Percentiles rank a stretch among this genome's conserved stretches.
phyloP scores from a whole-genome alignment of 2,329 filamentous ascomycete species.

The Fusarium goolgardi region DNA sequence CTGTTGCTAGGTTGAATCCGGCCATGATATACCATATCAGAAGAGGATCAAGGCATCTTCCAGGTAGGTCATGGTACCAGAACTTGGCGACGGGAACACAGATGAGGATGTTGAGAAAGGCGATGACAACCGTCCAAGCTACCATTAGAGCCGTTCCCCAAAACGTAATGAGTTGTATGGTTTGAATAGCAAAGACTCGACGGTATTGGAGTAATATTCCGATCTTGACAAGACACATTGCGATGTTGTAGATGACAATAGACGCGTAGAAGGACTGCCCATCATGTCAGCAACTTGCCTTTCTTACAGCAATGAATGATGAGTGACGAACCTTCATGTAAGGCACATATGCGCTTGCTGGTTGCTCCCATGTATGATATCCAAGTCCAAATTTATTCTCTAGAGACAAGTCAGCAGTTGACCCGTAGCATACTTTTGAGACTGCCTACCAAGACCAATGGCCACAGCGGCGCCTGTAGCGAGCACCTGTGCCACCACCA shows the following conservation, averaged over 20 bases:
- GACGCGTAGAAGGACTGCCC: slow-evolving; percentile 22
- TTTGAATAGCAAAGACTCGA: slow-evolving; percentile 16
- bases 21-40: slow-evolving; percentile 31
- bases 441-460: slow-evolving; percentile 19
- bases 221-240: slow-evolving; percentile 27
- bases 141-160: slow-evolving; percentile 15
- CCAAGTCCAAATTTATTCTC: slow-evolving; percentile 29
- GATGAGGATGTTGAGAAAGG: slow-evolving; percentile 16
- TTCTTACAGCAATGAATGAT: not conserved
- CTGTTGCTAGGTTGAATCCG: slow-evolving; percentile 16
- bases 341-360: not conserved
- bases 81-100: slow-evolving; percentile 28
- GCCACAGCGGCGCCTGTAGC: slow-evolving; percentile 2
- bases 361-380: slow-evolving; percentile 24
- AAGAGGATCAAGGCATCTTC: slow-evolving; percentile 2
- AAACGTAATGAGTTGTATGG: slow-evolving; percentile 1
- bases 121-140: slow-evolving; percentile 15
- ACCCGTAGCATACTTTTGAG: fast-evolving
- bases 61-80: slow-evolving; percentile 10
- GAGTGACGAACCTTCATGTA: slow-evolving; percentile 23
- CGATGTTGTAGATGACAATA: slow-evolving; percentile 21
- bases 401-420: not conserved
- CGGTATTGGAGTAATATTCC: slow-evolving; percentile 27
- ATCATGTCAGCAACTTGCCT: not conserved
- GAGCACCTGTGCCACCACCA: slow-evolving; percentile 16